Base-by-base conservation (phyloP, 345 rosid species). In the Rhodamnia argentea region DNA sequence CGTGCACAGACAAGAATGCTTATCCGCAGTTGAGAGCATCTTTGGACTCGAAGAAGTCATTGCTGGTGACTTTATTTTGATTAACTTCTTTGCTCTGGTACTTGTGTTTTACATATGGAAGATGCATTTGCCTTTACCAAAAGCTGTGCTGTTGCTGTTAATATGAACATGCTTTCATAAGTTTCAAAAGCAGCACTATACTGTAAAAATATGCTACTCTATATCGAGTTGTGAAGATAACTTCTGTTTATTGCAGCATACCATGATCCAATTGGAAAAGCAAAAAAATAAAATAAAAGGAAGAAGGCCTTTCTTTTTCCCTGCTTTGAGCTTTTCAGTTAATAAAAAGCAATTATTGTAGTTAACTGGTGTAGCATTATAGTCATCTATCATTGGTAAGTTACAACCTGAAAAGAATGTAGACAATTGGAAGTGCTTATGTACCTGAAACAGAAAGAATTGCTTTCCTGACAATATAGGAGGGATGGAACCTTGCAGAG, bases 401-500 rank as follows among this genome's bases (percentile, higher is more conserved):
- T 57, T 57, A 57, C 60, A 57, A 23, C 47, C 26, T 10, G 47
- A 4, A 70, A 53, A 53, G 44, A 22, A 13, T 52, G 84, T 56
- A 53, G 44, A 50, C 24, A 23, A 52, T 83, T 6, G 7, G 37
- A 26, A 83, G 58, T 52, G 16, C 55, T 83, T 29, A 0, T 52
- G 40, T 0, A 16, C 58, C 60, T 83, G 60, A 82, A 51, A 10
- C 84, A 59, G 60, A 84, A 78, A 26, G 55, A 64, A 64, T 85
- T n/a, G 32, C 76, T 86, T 87, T 75, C 74, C 6, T 88, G 64
- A 40, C 89, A 85, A 60, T 87, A 37, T 89, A 95, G 98, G 98
- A 96, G 92, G 98, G 99, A 52, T 96, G 99, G 98, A 94, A 94
- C 92, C 95, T 96, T 82, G 99, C 97, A 24, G 98, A 96, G 86